phyloP scores from a whole-genome alignment of 805 yeast species.

The Huiozyma naganishii region DNA sequence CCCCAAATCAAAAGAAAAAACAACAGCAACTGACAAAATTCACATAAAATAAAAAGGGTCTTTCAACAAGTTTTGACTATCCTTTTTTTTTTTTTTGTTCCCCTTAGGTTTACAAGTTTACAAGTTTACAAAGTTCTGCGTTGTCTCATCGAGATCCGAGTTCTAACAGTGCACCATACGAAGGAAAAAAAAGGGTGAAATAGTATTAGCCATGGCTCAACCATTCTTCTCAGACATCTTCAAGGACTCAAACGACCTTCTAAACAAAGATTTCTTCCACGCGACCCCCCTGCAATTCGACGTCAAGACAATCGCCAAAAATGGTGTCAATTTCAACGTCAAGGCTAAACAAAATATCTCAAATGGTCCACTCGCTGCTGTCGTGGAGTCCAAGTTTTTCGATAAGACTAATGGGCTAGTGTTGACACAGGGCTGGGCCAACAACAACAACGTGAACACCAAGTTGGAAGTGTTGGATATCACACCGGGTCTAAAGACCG shows the following conservation, averaged over 20 bases:
- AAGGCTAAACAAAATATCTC: slow-evolving; percentile 77
- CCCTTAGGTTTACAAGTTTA: no score
- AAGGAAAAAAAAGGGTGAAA: no score
- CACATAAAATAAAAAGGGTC: no score
- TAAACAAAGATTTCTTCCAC: slow-evolving; percentile 90
- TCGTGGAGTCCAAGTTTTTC: slow-evolving; percentile 81
- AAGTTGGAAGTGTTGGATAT: slow-evolving; percentile 86
- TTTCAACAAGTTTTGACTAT: no score
- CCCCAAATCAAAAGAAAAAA: no score
- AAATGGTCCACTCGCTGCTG: slow-evolving; percentile 75
- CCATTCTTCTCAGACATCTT: slow-evolving; percentile 90
- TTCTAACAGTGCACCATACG: no score
- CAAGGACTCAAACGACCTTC: slow-evolving; percentile 82
- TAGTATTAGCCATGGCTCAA: slow-evolving; percentile 45
- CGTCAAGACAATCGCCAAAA: slow-evolving; percentile 88
- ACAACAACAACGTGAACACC: slow-evolving; percentile 83
- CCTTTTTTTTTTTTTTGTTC: no score
- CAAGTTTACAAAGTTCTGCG: no score
- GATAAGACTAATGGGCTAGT: slow-evolving; percentile 90
- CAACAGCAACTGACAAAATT: no score
- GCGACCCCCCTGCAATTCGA: slow-evolving; percentile 77
- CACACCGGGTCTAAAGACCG: slow-evolving; percentile 92
- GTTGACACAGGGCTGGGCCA: slow-evolving; percentile 96
- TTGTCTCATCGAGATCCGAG: no score
- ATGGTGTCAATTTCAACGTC: slow-evolving; percentile 89